phyloP scores from a whole-genome alignment of 768 basidiomycete species.

The Leccinellum albellum region DNA sequence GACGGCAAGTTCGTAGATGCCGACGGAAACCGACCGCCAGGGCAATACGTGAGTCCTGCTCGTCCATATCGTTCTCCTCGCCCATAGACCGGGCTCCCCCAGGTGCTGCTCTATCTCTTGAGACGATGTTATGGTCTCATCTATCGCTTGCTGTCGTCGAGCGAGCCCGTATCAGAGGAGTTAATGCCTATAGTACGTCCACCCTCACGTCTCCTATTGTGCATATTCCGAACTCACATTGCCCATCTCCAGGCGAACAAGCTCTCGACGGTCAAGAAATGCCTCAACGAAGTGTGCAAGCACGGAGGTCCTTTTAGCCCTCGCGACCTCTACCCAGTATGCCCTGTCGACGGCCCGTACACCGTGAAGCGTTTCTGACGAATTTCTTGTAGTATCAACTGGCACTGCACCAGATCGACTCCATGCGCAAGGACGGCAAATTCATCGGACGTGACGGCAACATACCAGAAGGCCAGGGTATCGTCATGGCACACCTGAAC shows the following conservation, averaged over 20 bases:
- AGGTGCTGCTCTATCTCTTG: constrained; percentile 92
- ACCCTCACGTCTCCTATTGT: neutral
- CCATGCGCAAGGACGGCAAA: constrained; percentile 87
- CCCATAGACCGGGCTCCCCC: neutral
- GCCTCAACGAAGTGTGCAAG: constrained; percentile 91
- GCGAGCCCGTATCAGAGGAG: constrained; percentile 97
- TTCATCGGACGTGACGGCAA: constrained; percentile 85
- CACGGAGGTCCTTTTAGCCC: constrained; percentile 92
- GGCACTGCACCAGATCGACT: constrained; percentile 92
- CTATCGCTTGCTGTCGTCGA: constrained; percentile 88
- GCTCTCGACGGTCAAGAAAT: constrained; percentile 93
- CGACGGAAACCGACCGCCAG: constrained; percentile 86
- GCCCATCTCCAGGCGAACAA: constrained; percentile 77
- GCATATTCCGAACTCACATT: neutral
- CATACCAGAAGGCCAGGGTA: constrained; percentile 94
- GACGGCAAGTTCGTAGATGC: constrained; percentile 96
- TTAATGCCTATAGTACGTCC: constrained; percentile 86
- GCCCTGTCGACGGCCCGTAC: constrained; percentile 27
- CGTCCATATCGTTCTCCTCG: neutral
- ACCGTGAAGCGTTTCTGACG: constrained; percentile 1
- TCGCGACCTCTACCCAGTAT: constrained; percentile 88
- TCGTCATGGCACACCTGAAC: constrained; percentile 91
- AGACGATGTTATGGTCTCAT: constrained; percentile 95
- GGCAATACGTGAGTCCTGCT: constrained; percentile 78
- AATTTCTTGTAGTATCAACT: constrained; percentile 70